phyloP scores from a whole-genome alignment of 768 basidiomycete species.

The Gelatoporia subvermispora region DNA sequence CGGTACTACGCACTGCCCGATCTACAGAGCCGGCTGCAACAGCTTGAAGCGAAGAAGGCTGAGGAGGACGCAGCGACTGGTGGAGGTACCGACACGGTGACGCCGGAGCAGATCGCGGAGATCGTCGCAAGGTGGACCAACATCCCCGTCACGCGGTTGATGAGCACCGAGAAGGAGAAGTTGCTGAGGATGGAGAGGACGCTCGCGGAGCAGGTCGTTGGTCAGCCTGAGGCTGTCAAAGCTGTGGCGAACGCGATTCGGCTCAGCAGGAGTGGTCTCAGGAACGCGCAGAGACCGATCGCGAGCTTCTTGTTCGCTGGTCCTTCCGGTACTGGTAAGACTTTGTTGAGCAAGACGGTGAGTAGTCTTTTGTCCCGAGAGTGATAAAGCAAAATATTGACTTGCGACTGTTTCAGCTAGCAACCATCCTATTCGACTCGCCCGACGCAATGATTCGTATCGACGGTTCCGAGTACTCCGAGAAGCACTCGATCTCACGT shows the following conservation, averaged over 20 bases:
- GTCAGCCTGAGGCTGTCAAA: conserved; percentile 87
- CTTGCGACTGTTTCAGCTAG: no score
- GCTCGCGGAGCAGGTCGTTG: conserved; percentile 72
- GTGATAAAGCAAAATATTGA: no score
- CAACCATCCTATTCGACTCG: conserved; percentile 84
- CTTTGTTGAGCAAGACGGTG: conserved; percentile 84
- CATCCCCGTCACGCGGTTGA: conserved; percentile 82
- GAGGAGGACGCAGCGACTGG: conserved; percentile 57
- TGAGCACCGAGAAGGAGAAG: conserved; percentile 91
- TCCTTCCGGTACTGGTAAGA: conserved; percentile 91
- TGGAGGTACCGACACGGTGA: conserved; percentile 64
- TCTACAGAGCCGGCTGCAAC: conserved; percentile 65
- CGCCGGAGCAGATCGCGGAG: conserved; percentile 87
- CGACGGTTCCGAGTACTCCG: conserved; percentile 92
- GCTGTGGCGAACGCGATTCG: conserved; percentile 93
- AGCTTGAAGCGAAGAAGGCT: conserved; percentile 67
- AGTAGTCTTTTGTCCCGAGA: conserved; percentile 28
- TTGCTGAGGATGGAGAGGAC: conserved; percentile 82
- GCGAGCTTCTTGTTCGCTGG: conserved; percentile 92
- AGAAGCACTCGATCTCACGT: conserved; percentile 70
- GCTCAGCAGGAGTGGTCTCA: conserved; percentile 89
- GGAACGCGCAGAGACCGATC: conserved; percentile 81
- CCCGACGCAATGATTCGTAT: conserved; percentile 89
- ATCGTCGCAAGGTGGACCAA: conserved; percentile 93
- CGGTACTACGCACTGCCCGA: conserved; percentile 92